Percentiles rank a stretch among this genome's conserved stretches.
phyloP scores from a whole-genome alignment of 2,329 filamentous ascomycete species.

The Talaromyces sp. region DNA sequence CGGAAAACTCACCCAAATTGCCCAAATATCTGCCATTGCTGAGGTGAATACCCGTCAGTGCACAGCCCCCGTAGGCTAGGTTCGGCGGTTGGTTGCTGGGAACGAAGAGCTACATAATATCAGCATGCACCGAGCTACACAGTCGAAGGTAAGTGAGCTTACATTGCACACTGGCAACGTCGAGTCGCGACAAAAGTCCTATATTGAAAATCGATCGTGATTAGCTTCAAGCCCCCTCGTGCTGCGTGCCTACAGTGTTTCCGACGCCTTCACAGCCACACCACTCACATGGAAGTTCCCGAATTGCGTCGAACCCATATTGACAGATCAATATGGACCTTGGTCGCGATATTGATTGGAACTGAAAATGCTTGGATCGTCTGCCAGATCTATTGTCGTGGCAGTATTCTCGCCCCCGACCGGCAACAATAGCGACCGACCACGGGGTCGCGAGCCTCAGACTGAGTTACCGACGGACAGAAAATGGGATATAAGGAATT shows the following conservation, averaged over 20 bases:
- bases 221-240: conserved; percentile 9
- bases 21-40: conserved; percentile 63
- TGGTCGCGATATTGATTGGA: background rate
- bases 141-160: conserved; percentile 39
- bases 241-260: background rate
- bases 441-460: background rate
- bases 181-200: conserved; percentile 81
- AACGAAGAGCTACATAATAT: conserved; percentile 58
- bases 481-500: background rate
- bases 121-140: background rate
- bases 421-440: conserved; percentile 13
- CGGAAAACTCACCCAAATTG: conserved; percentile 67
- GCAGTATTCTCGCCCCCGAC: conserved; percentile 3
- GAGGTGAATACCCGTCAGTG: conserved; percentile 70
- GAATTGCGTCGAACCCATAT: conserved; percentile 54
- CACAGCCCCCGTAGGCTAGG: conserved; percentile 64
- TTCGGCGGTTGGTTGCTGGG: conserved; percentile 56
- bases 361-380: background rate
- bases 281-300: conserved; percentile 55
- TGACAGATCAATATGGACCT: conserved; percentile 15
- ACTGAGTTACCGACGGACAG: background rate
- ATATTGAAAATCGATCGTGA: conserved; percentile 10
- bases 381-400: background rate
- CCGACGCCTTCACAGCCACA: background rate
- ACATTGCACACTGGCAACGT: conserved; percentile 83